phyloP scores from a whole-genome alignment of 2,329 filamentous ascomycete species.

The Phaeosphaeriaceae sp. region DNA sequence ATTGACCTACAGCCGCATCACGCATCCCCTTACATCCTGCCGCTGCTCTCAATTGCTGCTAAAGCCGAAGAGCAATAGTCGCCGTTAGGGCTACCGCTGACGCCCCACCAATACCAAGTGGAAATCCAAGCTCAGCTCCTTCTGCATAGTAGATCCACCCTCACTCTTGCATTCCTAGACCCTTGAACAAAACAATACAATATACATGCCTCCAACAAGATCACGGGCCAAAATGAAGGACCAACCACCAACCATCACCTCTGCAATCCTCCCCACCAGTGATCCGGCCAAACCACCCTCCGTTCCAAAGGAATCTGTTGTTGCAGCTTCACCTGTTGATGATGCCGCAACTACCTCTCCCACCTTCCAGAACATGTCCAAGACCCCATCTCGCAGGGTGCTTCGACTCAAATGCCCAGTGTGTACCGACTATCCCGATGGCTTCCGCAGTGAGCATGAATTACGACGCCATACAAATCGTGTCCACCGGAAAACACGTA shows the following conservation, averaged over 20 bases:
- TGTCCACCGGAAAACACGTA: slow-evolving; percentile 68
- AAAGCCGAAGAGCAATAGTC: slow-evolving; percentile 31
- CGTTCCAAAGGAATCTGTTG: slow-evolving; percentile 36
- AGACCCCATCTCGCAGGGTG: slow-evolving; percentile 41
- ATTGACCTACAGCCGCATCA: slow-evolving; percentile 31
- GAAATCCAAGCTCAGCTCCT: slow-evolving; percentile 26
- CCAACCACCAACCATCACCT: slow-evolving; percentile 28
- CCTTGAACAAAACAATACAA: slow-evolving; percentile 9
- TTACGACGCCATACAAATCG: slow-evolving; percentile 60
- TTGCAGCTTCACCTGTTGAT: slow-evolving; percentile 34
- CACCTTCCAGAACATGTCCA: slow-evolving; percentile 36
- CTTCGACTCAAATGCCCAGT: slow-evolving; percentile 60
- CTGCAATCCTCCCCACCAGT: slow-evolving; percentile 29
- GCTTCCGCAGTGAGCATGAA: slow-evolving; percentile 87
- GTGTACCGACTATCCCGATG: slow-evolving; percentile 76
- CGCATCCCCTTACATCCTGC: slow-evolving; percentile 26
- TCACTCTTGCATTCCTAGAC: slow-evolving; percentile 19
- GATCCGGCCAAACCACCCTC: slow-evolving; percentile 33
- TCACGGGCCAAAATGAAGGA: slow-evolving; percentile 45
- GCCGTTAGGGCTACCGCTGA: slow-evolving; percentile 33
- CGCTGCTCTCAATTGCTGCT: slow-evolving; percentile 21
- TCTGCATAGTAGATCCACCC: slow-evolving; percentile 17
- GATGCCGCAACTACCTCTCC: slow-evolving; percentile 40
- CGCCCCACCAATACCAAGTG: slow-evolving; percentile 43
- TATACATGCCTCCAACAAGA: slow-evolving; percentile 44